phyloP scores from a whole-genome alignment of 208 protist species.

The Trypanosoma melophagium region DNA sequence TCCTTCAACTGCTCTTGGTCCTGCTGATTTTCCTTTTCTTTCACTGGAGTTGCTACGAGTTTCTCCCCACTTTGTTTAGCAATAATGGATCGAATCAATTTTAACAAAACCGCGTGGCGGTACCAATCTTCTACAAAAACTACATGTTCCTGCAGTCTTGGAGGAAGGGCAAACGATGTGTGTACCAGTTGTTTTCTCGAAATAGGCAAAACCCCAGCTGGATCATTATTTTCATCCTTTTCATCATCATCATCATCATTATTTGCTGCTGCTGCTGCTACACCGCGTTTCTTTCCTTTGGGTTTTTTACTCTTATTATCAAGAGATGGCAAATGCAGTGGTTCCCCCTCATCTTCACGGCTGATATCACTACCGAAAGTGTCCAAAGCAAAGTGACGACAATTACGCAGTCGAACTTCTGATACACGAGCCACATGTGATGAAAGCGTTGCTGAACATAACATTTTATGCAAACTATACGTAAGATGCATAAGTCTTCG shows the following conservation, averaged over 20 bases:
- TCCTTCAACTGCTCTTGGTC: slow-evolving; percentile 1
- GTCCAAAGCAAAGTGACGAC: slow-evolving; percentile 74
- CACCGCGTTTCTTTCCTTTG: slow-evolving; percentile 20
- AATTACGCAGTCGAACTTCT: slow-evolving; percentile 85
- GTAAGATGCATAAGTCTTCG: slow-evolving; percentile 28
- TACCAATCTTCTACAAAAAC: slow-evolving; percentile 82
- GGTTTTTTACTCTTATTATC: neutral
- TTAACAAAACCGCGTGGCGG: slow-evolving; percentile 82
- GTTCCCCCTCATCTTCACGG: slow-evolving; percentile 33
- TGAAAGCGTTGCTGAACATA: slow-evolving; percentile 90
- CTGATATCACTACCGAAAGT: slow-evolving; percentile 60
- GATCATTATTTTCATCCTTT: slow-evolving; percentile 1
- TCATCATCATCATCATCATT: neutral
- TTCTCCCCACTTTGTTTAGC: slow-evolving; percentile 14
- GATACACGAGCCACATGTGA: slow-evolving; percentile 80
- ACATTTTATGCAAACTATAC: slow-evolving; percentile 75
- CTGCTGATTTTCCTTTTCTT: neutral
- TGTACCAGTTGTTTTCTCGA: slow-evolving; percentile 27
- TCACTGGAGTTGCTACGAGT: neutral
- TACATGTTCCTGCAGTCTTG: slow-evolving; percentile 80
- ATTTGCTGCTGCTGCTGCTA: neutral
- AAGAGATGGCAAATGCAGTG: slow-evolving; percentile 4
- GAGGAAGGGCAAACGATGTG: slow-evolving; percentile 81
- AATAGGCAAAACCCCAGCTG: slow-evolving; percentile 15
- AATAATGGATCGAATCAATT: slow-evolving; percentile 67